These are phyloP conservation scores for Elsinoe australis DNA, from an alignment of 2,329 filamentous ascomycete species.

Conservation along the genomic window DNA sequence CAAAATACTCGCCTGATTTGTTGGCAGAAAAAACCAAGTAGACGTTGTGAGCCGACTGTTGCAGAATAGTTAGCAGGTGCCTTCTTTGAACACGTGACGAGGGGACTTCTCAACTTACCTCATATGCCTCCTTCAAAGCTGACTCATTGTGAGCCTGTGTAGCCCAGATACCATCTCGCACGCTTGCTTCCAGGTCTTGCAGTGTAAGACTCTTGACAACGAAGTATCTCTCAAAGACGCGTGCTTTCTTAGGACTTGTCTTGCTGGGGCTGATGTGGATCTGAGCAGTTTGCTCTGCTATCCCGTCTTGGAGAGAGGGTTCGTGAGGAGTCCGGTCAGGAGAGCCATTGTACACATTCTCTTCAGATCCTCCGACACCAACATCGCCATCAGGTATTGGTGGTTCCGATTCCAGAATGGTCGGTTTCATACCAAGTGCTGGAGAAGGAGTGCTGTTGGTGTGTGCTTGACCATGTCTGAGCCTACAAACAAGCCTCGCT, in stretches of 20 bases:
- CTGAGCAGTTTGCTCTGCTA: not conserved
- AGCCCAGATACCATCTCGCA: slow-evolving; percentile 84
- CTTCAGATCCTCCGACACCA: not conserved
- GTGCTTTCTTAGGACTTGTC: not conserved
- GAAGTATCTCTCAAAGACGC: slow-evolving; percentile 69
- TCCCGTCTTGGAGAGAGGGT: too few species aligned
- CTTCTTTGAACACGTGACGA: slow-evolving; percentile 17
- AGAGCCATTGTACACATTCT: too few species aligned
- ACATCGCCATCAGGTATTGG: not conserved
- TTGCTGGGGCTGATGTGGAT: not conserved
- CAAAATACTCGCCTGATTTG: slow-evolving; percentile 95
- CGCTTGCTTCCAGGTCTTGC: slow-evolving; percentile 81
- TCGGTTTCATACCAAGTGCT: too few species aligned
- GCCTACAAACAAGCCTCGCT: slow-evolving; percentile 74
- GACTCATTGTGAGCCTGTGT: slow-evolving; percentile 91
- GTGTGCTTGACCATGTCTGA: slow-evolving; percentile 47
- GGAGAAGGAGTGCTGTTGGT: not conserved
- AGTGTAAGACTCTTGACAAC: slow-evolving; percentile 87
- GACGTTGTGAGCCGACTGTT: slow-evolving; percentile 68
- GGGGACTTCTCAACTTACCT: slow-evolving; percentile 52
- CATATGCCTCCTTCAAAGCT: slow-evolving; percentile 71
- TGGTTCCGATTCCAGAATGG: not conserved
- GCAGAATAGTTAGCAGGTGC: slow-evolving; percentile 16
- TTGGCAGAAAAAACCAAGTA: slow-evolving; percentile 94
- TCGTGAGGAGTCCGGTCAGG: too few species aligned